Percentiles rank a stretch among this genome's conserved stretches.
These are phyloP conservation scores for Phytophthora quininea DNA, from an alignment of 352 stramenopile species.

Conservation along the genomic window DNA sequence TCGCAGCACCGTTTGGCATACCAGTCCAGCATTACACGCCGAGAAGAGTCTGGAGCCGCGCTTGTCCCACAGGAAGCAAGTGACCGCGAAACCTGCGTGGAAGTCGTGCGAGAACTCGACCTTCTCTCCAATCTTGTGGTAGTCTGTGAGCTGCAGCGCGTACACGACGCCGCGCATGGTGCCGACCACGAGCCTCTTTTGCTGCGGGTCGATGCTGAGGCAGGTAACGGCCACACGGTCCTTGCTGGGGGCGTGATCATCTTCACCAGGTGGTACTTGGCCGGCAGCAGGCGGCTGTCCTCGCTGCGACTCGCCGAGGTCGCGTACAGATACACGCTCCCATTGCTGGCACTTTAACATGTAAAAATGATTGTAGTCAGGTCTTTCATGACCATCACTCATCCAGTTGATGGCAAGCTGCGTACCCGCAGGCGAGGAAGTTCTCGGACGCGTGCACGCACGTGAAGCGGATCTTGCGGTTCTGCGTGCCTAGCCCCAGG, in stretches of 20 bases:
- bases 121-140: conserved; percentile 89
- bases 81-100: conserved; percentile 79
- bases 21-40: conserved; percentile 77
- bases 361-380: conserved; percentile 20
- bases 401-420: conserved; percentile 1
- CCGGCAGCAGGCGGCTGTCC: conserved; percentile 30
- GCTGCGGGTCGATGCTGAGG: conserved; percentile 79
- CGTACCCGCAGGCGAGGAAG: conserved; percentile 84
- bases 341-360: conserved; percentile 65
- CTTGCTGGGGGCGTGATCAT: conserved; percentile 79
- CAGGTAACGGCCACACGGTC: conserved; percentile 77
- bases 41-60: conserved; percentile 76
- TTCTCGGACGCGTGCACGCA: conserved; percentile 87
- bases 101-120: conserved; percentile 90
- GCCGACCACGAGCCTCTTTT: conserved; percentile 83
- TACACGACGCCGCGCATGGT: conserved; percentile 84
- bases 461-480: conserved; percentile 74
- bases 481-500: conserved; percentile 59
- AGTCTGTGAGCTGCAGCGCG: conserved; percentile 79
- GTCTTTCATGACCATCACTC: conserved; percentile 32
- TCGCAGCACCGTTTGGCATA: conserved; percentile 78
- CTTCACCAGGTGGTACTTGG: conserved; percentile 89
- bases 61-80: conserved; percentile 84
- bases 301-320: conserved; percentile 56
- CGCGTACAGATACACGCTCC: conserved; percentile 84